Percentiles rank a stretch among this genome's conserved stretches.
These are phyloP conservation scores for Pseudozyma sp. DNA, from an alignment of 1,284 basidiomycete species.

Conservation along the genomic window DNA sequence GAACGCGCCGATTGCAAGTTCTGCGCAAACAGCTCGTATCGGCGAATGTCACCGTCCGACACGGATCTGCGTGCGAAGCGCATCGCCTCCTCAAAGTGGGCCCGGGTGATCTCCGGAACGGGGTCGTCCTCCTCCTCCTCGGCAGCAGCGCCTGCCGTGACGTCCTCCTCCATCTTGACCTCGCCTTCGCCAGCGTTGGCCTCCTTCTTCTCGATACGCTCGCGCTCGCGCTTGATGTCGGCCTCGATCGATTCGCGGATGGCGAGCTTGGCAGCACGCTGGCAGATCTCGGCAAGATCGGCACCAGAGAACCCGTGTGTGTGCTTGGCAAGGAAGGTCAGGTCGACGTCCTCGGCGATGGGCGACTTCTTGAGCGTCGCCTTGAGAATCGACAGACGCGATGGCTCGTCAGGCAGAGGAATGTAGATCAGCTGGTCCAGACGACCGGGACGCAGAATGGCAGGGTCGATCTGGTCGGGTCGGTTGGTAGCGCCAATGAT, in stretches of 20 bases:
- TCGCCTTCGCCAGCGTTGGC: constrained; percentile 47
- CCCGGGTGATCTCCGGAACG: constrained; percentile 88
- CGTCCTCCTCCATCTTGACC: constrained; percentile 78
- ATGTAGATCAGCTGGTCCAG: constrained; percentile 77
- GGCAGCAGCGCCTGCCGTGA: constrained; percentile 68
- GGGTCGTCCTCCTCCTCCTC: constrained; percentile 87
- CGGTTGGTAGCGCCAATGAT: constrained; percentile 98
- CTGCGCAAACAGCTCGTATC: constrained; percentile 74
- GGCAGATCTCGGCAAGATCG: constrained; percentile 98
- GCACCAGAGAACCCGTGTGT: constrained; percentile 99
- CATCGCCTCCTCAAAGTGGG: constrained; percentile 94
- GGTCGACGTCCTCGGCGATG: constrained; percentile 84
- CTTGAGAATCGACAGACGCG: constrained; percentile 89
- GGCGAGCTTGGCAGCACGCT: constrained; percentile 94
- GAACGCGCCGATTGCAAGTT: constrained; percentile 64
- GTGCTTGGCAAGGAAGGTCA: constrained; percentile 87
- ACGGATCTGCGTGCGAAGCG: constrained; percentile 74
- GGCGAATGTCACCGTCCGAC: constrained; percentile 83
- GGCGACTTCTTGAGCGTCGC: constrained; percentile 94
- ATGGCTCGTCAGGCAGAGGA: constrained; percentile 86
- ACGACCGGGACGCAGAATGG: constrained; percentile 96
- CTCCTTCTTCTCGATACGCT: constrained; percentile 68
- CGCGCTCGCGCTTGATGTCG: constrained; percentile 84
- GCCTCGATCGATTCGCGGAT: constrained; percentile 94
- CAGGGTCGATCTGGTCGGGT: constrained; percentile 98